Conservation (phyloP, 345 rosid species). For the Luvunga scandens region DNA sequence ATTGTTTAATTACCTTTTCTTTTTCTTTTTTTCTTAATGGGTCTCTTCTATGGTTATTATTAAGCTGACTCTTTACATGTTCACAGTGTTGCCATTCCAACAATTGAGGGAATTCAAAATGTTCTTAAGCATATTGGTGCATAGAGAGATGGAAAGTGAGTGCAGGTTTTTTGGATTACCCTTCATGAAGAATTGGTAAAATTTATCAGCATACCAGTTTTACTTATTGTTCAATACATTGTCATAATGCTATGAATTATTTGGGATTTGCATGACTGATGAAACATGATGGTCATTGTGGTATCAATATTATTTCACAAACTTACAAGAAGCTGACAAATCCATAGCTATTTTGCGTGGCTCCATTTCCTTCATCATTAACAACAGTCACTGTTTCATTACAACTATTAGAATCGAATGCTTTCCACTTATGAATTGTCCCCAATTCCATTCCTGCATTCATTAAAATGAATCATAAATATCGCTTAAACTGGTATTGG, state of each 20-base stretch:
- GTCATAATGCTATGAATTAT: not conserved
- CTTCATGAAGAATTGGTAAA: too few species aligned
- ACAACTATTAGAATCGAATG: too few species aligned
- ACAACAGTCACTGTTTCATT: too few species aligned
- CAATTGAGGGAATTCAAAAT: constrained; percentile 66
- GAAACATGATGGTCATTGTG: not conserved
- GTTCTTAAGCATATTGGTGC: constrained; percentile 83
- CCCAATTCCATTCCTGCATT: too few species aligned
- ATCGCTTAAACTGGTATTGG: too few species aligned
- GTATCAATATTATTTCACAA: not conserved
- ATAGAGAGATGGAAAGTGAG: constrained; percentile 52
- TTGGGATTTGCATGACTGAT: not conserved
- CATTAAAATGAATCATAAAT: too few species aligned
- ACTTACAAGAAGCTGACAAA: too few species aligned
- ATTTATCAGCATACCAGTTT: constrained; percentile 1
- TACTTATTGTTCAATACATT: not conserved
- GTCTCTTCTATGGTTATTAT: constrained; percentile 11
- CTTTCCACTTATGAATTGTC: too few species aligned
- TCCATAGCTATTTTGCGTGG: too few species aligned
- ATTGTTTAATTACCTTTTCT: not conserved
- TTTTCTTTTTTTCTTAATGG: not conserved
- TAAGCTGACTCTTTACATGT: constrained; percentile 79
- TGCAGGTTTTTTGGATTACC: constrained; percentile 79
- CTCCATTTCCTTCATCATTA: too few species aligned
- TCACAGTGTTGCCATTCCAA: constrained; percentile 94